Conservation (phyloP, 2,329 filamentous ascomycete genomes). For the Xylaria sp. region DNA sequence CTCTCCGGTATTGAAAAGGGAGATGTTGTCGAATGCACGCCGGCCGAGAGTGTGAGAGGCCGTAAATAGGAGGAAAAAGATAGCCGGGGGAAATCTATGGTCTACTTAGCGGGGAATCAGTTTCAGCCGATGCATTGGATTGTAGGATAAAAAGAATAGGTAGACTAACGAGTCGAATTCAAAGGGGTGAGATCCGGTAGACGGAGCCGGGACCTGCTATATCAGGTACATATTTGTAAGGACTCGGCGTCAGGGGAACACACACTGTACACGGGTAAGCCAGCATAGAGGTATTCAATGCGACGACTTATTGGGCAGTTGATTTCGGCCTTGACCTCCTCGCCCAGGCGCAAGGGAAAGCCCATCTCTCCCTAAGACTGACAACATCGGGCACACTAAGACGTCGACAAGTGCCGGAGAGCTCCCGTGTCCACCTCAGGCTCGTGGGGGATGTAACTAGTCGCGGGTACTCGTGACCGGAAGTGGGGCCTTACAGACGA, state of each 20-base stretch:
- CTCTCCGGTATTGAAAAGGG: neutral
- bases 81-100: conserved; percentile 22
- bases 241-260: conserved; percentile 14
- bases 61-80: conserved; percentile 26
- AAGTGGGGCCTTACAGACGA: conserved; percentile 31
- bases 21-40: conserved; percentile 5
- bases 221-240: conserved; percentile 17
- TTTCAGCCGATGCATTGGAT: neutral
- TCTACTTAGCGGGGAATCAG: conserved; percentile 11
- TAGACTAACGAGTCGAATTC: conserved; percentile 6
- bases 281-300: neutral
- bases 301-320: conserved; percentile 14
- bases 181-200: conserved; percentile 11
- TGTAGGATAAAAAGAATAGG: neutral
- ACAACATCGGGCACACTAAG: conserved; percentile 12
- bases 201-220: conserved; percentile 17
- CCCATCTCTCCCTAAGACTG: neutral
- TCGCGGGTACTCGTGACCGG: conserved; percentile 32
- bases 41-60: neutral
- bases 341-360: neutral
- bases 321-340: neutral
- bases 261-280: conserved; percentile 11
- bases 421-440: conserved; percentile 8
- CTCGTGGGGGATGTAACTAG: conserved; percentile 33
- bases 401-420: conserved; percentile 11